phyloP scores from a whole-genome alignment of 1,139 yeast genomes.

The Meyerozyma athensensis region DNA sequence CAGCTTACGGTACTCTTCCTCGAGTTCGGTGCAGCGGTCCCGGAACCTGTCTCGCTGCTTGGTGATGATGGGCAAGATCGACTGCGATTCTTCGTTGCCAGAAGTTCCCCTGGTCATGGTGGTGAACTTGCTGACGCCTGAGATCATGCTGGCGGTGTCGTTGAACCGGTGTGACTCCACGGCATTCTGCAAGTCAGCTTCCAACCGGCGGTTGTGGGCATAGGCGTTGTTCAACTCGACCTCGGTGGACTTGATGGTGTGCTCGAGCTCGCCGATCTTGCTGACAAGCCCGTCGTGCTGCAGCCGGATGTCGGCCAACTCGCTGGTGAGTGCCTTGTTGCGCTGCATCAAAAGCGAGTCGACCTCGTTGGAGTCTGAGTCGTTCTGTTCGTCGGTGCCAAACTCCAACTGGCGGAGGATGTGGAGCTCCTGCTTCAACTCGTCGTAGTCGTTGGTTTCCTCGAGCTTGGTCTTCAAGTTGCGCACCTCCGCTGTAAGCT shows the following conservation, averaged over 20 bases:
- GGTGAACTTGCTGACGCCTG: constrained; percentile 44
- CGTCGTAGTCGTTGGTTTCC: constrained; percentile 63
- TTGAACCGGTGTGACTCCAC: constrained; percentile 33
- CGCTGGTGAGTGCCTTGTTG: constrained; percentile 58
- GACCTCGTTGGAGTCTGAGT: constrained; percentile 15
- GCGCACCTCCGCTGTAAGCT: constrained; percentile 47
- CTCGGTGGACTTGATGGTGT: constrained; percentile 29
- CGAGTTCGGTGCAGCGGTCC: constrained; percentile 73
- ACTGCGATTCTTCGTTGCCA: constrained; percentile 27
- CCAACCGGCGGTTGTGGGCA: constrained; percentile 56
- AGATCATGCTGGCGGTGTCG: constrained; percentile 68
- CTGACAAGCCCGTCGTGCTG: constrained; percentile 38
- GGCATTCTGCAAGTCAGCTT: constrained; percentile 61
- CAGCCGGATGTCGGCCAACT: constrained; percentile 53
- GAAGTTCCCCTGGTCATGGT: constrained; percentile 26
- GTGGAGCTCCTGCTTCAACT: constrained; percentile 67
- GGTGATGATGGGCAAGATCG: constrained; percentile 82
- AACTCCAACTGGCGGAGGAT: constrained; percentile 73
- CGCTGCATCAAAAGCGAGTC: constrained; percentile 53
- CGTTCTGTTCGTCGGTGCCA: constrained; percentile 41
- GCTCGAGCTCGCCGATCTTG: constrained; percentile 39
- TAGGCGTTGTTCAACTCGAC: constrained; percentile 32
- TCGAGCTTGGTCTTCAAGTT: constrained; percentile 43
- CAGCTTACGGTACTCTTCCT: constrained; percentile 69
- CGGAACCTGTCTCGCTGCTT: constrained; percentile 94